These are phyloP conservation scores for Boletus coccyginus DNA, from an alignment of 768 basidiomycete species.

Conservation along the genomic window DNA sequence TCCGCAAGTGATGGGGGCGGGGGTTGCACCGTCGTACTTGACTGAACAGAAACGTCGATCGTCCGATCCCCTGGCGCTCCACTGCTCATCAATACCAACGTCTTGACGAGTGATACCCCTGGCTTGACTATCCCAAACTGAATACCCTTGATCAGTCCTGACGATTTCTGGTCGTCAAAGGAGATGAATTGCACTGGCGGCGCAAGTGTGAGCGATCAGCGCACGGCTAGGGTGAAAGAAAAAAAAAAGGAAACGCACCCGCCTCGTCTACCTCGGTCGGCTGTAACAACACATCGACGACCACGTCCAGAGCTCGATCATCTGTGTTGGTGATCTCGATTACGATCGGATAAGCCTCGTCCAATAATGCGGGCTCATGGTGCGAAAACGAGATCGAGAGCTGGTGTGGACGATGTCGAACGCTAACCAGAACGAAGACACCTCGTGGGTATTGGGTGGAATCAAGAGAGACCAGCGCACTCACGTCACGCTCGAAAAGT, in stretches of 20 bases:
- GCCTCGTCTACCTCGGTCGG: constrained; percentile 75
- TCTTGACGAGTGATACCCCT: constrained; percentile 56
- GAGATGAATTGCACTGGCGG: constrained; percentile 56
- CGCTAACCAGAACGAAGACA: constrained; percentile 35
- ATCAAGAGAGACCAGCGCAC: constrained; percentile 15
- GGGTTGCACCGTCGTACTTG: constrained; percentile 33
- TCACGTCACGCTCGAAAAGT: constrained; percentile 48
- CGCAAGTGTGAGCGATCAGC: background rate
- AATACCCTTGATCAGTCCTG: constrained; percentile 72
- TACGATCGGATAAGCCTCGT: constrained; percentile 75
- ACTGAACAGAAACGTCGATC: constrained; percentile 79
- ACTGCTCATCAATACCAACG: constrained; percentile 56
- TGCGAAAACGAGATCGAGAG: constrained; percentile 57
- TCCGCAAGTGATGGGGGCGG: background rate
- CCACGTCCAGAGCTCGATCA: constrained; percentile 61
- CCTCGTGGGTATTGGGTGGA: background rate
- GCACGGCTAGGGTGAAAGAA: background rate
- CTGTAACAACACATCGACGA: constrained; percentile 74
- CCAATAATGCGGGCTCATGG: constrained; percentile 68
- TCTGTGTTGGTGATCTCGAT: constrained; percentile 74
- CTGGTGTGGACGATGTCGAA: constrained; percentile 60
- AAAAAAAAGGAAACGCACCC: constrained; percentile 40
- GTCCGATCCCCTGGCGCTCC: constrained; percentile 69
- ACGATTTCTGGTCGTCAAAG: constrained; percentile 61
- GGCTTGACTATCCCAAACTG: constrained; percentile 61